Evolutionary conservation across 2,329 filamentous ascomycete species (phyloP), one percentile per base, ranked within the genome.

Genomic region (Pyricularia sp.): DNA sequence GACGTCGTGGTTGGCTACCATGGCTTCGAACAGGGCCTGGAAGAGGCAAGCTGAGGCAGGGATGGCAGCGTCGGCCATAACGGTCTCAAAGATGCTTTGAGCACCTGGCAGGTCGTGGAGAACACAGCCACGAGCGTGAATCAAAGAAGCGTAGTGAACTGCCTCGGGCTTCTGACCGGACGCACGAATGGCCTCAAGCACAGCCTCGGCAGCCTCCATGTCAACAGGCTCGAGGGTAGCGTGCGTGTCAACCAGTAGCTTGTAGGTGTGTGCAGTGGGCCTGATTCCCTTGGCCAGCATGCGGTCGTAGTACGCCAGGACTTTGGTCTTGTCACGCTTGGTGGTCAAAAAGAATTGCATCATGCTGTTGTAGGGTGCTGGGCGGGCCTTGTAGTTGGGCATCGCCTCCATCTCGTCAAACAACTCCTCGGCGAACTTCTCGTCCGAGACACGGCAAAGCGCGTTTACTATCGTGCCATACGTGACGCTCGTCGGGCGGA

Each of bases 391-490:
- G 87, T 99, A 99, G 83, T 99, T 99, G 69, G 93, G 91, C 90
- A 97, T 97, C 65, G 90, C 88, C 83, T 99, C 95, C 95, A 99
- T 99, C 82, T 99, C 95, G 76, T 98, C 93, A 76, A 99, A 99
- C 74, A 98, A 88, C 80, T 98, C 93, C 77, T 97, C 95, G 31
- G 95, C 95, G 77, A 97, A 97, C 77, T 94, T 96, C 82, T 98
- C 94, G 74, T 99, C 95, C 73, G 93, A 97, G 69, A 98, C 95
- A 74, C 95, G 92, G 85, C 94, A 97, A 17, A 99, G 87, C 28
- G 95, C 95, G 75, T 99, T 99, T 81, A 99, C 94, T 75, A 99
- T 94, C 14, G 95, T 99, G 71, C 95, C 95, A 75, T 99, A 99
- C 0, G 95, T 99, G 69, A 99, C 95, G 66, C 93, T 97, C 0